phyloP scores from a whole-genome alignment of 371 early-diverging fungal genomes.

The Mucor racemosus region DNA sequence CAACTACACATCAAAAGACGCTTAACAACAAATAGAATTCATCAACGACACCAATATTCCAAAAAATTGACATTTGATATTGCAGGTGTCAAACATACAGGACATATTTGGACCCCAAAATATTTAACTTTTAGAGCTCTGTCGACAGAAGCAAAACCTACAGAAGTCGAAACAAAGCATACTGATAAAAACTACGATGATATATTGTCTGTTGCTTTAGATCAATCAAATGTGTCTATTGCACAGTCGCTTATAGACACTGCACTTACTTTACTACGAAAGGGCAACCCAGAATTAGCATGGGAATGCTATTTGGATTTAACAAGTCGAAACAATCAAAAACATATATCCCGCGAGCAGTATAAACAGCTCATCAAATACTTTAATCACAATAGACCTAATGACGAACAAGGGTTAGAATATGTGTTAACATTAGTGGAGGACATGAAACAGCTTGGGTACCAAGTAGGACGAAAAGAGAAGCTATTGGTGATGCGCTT shows the following conservation, averaged over 20 bases:
- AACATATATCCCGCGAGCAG: conserved; percentile 40
- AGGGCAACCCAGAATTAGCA: conserved; percentile 35
- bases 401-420: conserved; percentile 24
- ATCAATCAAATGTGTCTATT: conserved; percentile 44
- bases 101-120: background rate
- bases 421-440: conserved; percentile 42
- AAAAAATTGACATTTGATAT: background rate
- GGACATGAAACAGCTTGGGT: conserved; percentile 47
- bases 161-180: background rate
- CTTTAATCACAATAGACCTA: conserved; percentile 24
- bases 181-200: conserved; percentile 10
- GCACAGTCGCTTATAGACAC: conserved; percentile 40
- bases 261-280: conserved; percentile 29
- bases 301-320: conserved; percentile 56
- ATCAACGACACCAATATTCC: background rate
- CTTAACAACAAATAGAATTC: background rate
- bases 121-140: conserved; percentile 3
- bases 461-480: conserved; percentile 38
- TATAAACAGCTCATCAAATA: conserved; percentile 35
- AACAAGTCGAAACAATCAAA: conserved; percentile 32
- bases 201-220: conserved; percentile 40
- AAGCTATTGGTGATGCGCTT: conserved; percentile 43
- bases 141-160: background rate
- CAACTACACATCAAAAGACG: background rate
- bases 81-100: background rate